Evolutionary conservation across 345 rosid genomes (phyloP), one percentile per base, ranked within the genome.

Genomic region (Populus ilicifolia): DNA sequence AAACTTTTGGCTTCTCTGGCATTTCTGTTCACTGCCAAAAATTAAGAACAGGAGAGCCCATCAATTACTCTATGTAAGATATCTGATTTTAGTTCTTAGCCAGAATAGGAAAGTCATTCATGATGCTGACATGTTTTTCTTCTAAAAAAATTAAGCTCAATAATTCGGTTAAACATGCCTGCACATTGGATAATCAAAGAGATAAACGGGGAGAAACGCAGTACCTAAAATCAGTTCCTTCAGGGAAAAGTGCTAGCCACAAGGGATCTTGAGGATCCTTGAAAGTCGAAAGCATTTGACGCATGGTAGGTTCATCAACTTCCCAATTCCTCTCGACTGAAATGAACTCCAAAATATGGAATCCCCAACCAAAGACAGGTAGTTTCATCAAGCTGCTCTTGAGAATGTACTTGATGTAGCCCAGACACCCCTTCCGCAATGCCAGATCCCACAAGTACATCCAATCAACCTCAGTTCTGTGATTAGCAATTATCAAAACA

Each of bases 391-490:
- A 84, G 82, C 93, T 90, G 86, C 96, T 88, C 89, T 93, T 93
- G 54, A 93, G 92, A 21, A 93, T 84, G 73, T 93, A 93, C 69
- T 93, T 93, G 72, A 93, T 89, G 77, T 80, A 85, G 27, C 96
- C 96, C 41, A 93, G 88, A 79, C 91, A 85, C 2, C 91, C 92
- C 75, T 91, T 93, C 39, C 96, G 81, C 88, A 91, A 74, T 8
- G 96, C 98, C 43, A 93, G 88, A 76, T 91, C 80, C 98, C 98
- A 93, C 76, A 93, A 38, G 84, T 91, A 93, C 98, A 93, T 93
- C 96, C 98, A 93, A 85, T 91, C 96, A 11, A 91, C 94, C 82
- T 91, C 98, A n/a, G 98, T 93, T 88, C 94, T 89, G 83, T 93
- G 94, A 79, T 93, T 93, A 30, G 94, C 84, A 72, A 93, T 84